Evolutionary conservation across 2,329 filamentous ascomycete genomes (phyloP), one percentile per base, ranked within the genome.

Genomic region (Conoideocrella luteorostrata): DNA sequence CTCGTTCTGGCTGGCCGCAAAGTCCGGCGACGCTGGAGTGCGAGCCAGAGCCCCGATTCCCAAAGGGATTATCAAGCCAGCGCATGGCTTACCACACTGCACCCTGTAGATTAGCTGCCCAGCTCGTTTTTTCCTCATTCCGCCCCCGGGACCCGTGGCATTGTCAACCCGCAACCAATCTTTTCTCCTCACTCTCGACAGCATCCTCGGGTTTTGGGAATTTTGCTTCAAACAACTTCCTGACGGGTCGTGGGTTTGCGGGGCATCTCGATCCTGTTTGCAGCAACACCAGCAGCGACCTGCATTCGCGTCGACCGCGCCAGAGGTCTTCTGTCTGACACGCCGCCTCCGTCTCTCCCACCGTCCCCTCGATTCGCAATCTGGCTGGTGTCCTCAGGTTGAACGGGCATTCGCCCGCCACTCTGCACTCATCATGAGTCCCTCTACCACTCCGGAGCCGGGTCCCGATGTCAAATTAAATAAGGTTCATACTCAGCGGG

Each of bases 401-500:
- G 58, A 62, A 60, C 63, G 63, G 63, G 63, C 63, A 51, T 47
- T 62, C 56, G 63, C 63, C 63, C 63, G 63, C 62, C 49, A 58
- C 50, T 57, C 54, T 53, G 49, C 44, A 41, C 47, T 50, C 54
- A 63, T 54, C 57, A 67, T 65, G 57, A 59, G 59, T 47, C 53
- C 56, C 50, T 55, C 54, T 39, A 50, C 53, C 29, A 52, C 45
- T 34, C 51, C 58, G 44, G 61, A 62, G 37, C 47, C 50, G 37
- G 52, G 54, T 40, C 50, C 57, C 21, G 53, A 57, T 41, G 50
- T 47, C 43, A 43, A 44, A 11, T 24, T 36, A 7, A 40, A 43
- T 23, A 55, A 54, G 42, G 29, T 48, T 22, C 45, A 61, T 44
- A 84, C 82, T 18, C 88, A 91, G 61, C 78, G 90, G 60, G 82